These are phyloP conservation scores for Arxiozyma slooffiae DNA, from an alignment of 1,139 yeast genomes.

Conservation along the genomic window DNA sequence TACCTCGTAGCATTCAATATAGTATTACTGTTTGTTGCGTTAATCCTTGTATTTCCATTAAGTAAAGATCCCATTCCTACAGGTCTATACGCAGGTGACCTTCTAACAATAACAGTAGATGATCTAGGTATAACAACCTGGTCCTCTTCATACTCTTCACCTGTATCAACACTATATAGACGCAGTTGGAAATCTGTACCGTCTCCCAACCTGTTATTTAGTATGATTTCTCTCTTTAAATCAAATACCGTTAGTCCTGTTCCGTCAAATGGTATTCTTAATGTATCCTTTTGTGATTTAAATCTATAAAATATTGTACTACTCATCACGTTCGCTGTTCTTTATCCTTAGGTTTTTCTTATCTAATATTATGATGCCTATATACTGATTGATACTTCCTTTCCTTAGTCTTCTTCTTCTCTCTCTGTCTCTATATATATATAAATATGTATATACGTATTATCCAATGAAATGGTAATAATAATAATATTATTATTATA, in stretches of 20 bases:
- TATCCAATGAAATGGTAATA: too few species aligned
- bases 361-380: too few species aligned
- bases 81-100: constrained; percentile 59
- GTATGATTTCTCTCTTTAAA: constrained; percentile 78
- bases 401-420: too few species aligned
- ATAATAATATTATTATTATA: too few species aligned
- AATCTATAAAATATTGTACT: constrained; percentile 84
- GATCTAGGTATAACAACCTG: constrained; percentile 76
- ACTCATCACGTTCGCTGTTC: constrained; percentile 46
- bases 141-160: constrained; percentile 81
- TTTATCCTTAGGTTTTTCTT: too few species aligned
- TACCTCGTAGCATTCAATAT: constrained; percentile 65
- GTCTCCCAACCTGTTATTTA: constrained; percentile 69
- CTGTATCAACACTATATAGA: constrained; percentile 67
- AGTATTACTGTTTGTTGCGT: constrained; percentile 37
- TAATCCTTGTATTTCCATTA: constrained; percentile 39
- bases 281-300: constrained; percentile 71
- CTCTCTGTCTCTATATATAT: too few species aligned
- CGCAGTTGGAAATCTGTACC: constrained; percentile 77
- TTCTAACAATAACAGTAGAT: constrained; percentile 66
- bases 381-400: too few species aligned
- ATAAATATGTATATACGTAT: too few species aligned
- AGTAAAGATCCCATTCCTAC: constrained; percentile 10
- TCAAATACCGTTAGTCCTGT: constrained; percentile 94
- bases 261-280: constrained; percentile 84